Conservation (phyloP, 2,329 filamentous ascomycete species). For the Periconia sp. region DNA sequence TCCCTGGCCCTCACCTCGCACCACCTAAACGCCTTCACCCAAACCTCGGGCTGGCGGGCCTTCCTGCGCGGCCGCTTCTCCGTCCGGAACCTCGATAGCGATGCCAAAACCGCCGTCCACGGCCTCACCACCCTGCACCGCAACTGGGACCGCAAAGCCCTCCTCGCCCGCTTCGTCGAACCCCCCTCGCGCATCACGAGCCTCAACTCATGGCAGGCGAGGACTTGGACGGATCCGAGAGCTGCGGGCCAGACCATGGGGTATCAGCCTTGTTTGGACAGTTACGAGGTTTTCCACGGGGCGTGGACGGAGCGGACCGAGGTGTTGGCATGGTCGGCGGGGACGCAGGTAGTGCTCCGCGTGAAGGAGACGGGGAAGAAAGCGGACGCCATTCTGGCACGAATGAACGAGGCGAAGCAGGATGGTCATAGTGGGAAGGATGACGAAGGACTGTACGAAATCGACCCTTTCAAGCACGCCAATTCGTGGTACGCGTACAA, state of each 20-base stretch:
- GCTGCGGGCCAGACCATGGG: slow-evolving; percentile 56
- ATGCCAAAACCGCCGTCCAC: slow-evolving; percentile 47
- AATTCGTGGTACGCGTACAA: slow-evolving; percentile 56
- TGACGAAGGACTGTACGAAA: slow-evolving; percentile 7
- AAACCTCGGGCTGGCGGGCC: slow-evolving; percentile 38
- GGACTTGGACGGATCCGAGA: slow-evolving; percentile 43
- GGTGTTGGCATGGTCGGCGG: slow-evolving; percentile 62
- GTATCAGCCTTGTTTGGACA: slow-evolving; percentile 61
- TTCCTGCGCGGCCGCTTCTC: slow-evolving; percentile 34
- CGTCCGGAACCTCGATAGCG: slow-evolving; percentile 22
- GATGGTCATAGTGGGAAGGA: not conserved
- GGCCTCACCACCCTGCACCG: slow-evolving; percentile 59
- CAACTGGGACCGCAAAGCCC: slow-evolving; percentile 59
- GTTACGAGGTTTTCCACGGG: slow-evolving; percentile 54
- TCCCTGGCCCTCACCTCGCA: slow-evolving; percentile 26
- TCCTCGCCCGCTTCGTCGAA: slow-evolving; percentile 57
- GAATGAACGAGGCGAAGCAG: not conserved
- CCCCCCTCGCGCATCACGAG: slow-evolving; percentile 42
- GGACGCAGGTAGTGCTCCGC: slow-evolving; percentile 57
- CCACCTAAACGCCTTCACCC: slow-evolving; percentile 25
- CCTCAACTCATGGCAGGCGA: slow-evolving; percentile 35
- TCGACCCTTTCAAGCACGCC: slow-evolving; percentile 36
- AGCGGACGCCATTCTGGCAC: slow-evolving; percentile 21
- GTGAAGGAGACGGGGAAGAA: slow-evolving; percentile 47
- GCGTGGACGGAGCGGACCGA: slow-evolving; percentile 52